Evolutionary conservation across 805 yeast genomes (phyloP).

Genomic region (Candida ulmi): DNA sequence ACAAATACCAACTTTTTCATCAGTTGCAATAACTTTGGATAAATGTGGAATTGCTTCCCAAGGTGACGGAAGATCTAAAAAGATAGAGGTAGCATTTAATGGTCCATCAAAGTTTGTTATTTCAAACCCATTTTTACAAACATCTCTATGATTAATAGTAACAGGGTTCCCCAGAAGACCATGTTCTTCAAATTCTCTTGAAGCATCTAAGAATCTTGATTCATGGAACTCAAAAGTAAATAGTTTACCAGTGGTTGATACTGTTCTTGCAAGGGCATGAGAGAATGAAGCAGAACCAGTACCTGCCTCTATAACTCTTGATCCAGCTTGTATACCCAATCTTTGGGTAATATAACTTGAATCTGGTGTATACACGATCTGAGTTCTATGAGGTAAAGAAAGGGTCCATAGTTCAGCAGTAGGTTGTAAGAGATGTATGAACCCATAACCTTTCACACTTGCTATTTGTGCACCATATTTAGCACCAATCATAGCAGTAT

Average conservation of each 20-base stretch:
- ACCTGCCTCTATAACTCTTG: slow-evolving; percentile 90
- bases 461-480: slow-evolving; percentile 83
- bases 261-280: slow-evolving; percentile 84
- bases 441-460: slow-evolving; percentile 70
- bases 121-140: slow-evolving; percentile 80
- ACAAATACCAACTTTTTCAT: slow-evolving; percentile 64
- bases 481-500: slow-evolving; percentile 72
- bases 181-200: slow-evolving; percentile 69
- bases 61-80: slow-evolving; percentile 92
- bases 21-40: slow-evolving; percentile 44
- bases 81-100: slow-evolving; percentile 67
- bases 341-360: slow-evolving; percentile 86
- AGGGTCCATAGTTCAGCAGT: slow-evolving; percentile 95
- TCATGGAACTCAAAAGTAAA: slow-evolving; percentile 91
- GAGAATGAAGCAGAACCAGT: slow-evolving; percentile 97
- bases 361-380: slow-evolving; percentile 95
- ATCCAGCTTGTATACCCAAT: slow-evolving; percentile 65
- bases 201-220: slow-evolving; percentile 75
- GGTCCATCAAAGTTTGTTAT: slow-evolving; percentile 32
- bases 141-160: slow-evolving; percentile 84
- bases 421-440: slow-evolving; percentile 83
- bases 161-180: slow-evolving; percentile 46
- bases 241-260: slow-evolving; percentile 47
- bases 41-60: slow-evolving; percentile 91
- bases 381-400: slow-evolving; percentile 96